Evolutionary conservation across 139 green algal genomes (phyloP).

Genomic region (Chlamydomonas eustigma): DNA sequence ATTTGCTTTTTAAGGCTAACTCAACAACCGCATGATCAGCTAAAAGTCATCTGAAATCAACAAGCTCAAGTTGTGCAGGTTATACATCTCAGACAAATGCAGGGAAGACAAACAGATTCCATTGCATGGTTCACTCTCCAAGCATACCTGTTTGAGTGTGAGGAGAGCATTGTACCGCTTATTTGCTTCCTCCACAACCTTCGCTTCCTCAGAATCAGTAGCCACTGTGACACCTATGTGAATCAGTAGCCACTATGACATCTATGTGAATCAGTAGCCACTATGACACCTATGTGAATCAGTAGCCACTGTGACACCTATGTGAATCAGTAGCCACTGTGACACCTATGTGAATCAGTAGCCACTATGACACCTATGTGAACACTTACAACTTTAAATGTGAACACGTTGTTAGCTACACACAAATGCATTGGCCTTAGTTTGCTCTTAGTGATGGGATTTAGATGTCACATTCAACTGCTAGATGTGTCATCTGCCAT

Average conservation of each 20-base stretch:
- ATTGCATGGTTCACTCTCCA: too few relatives aligned
- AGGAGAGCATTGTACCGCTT: conserved; percentile 39
- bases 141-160: conserved; percentile 21
- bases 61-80: too few relatives aligned
- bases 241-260: not conserved
- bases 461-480: too few relatives aligned
- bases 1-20: too few relatives aligned
- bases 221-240: conserved; percentile 43
- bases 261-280: not conserved
- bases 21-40: too few relatives aligned
- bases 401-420: not conserved
- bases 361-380: not conserved
- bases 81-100: too few relatives aligned
- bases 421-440: too few relatives aligned
- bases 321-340: not conserved
- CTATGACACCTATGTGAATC: conserved; percentile 20
- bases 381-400: not conserved
- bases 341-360: not conserved
- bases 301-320: conserved; percentile 44
- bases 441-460: too few relatives aligned
- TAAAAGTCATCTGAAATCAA: too few relatives aligned
- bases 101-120: too few relatives aligned
- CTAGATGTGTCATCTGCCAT: too few relatives aligned
- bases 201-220: conserved; percentile 45
- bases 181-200: conserved; percentile 45